phyloP scores from a whole-genome alignment of 192 early-diverging fungal species.

The Podila epigama region DNA sequence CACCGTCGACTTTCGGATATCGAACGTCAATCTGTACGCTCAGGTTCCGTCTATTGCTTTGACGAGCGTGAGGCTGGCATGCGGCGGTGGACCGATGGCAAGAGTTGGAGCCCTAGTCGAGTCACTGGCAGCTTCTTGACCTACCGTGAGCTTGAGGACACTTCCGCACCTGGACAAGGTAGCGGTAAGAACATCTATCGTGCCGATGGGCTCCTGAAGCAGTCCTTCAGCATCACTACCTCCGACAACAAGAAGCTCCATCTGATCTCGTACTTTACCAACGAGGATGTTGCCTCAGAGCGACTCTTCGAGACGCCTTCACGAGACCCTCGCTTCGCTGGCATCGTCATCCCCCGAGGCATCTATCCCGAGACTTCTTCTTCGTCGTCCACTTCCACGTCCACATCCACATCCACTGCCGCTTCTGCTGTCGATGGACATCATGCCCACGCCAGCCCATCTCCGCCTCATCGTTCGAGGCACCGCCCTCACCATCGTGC shows the following conservation, averaged over 20 bases:
- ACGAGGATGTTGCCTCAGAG: slow-evolving; percentile 74
- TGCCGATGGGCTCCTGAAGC: slow-evolving; percentile 86
- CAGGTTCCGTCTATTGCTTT: slow-evolving; percentile 91
- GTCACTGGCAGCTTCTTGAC: slow-evolving; percentile 90
- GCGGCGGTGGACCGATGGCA: slow-evolving; percentile 93
- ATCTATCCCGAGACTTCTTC: slow-evolving; percentile 82
- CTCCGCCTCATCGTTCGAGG: slow-evolving; percentile 28
- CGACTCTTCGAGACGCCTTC: slow-evolving; percentile 71
- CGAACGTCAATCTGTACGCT: slow-evolving; percentile 81
- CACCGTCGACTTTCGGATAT: slow-evolving; percentile 84
- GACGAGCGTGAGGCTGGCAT: slow-evolving; percentile 92
- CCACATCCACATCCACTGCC: slow-evolving; percentile 31
- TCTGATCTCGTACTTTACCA: slow-evolving; percentile 91
- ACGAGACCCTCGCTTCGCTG: slow-evolving; percentile 66
- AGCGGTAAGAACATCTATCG: slow-evolving; percentile 64
- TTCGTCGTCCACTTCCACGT: slow-evolving; percentile 5
- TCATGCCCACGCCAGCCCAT: slow-evolving; percentile 23
- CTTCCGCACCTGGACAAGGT: slow-evolving; percentile 1
- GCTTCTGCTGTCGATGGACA: no score
- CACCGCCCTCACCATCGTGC: slow-evolving; percentile 47
- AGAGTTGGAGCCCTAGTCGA: slow-evolving; percentile 87
- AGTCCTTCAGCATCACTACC: slow-evolving; percentile 87
- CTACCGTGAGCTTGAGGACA: slow-evolving; percentile 80
- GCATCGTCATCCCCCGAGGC: slow-evolving; percentile 76
- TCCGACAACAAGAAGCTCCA: slow-evolving; percentile 81